Conservation (phyloP, 805 yeast species). For the Yamadazyma paraphyllophila region DNA sequence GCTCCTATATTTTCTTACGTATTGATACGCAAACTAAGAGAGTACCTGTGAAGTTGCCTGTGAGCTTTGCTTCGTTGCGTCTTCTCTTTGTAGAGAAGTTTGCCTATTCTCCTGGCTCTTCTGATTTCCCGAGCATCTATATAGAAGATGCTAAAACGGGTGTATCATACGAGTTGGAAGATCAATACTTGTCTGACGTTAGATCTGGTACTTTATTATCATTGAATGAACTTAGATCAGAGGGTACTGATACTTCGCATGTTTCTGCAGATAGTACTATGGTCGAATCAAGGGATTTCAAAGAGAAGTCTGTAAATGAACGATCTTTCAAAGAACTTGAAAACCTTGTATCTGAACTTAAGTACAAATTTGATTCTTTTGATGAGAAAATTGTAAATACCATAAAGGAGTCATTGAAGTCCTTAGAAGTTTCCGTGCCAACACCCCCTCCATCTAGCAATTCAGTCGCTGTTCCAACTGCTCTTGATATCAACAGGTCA, state of each 20-base stretch:
- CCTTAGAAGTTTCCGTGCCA: background rate
- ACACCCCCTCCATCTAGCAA: background rate
- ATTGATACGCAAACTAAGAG: slow-evolving; percentile 56
- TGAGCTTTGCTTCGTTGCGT: slow-evolving; percentile 54
- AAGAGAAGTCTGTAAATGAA: background rate
- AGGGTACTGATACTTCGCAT: background rate
- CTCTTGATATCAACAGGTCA: background rate
- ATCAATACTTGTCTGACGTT: slow-evolving; percentile 51
- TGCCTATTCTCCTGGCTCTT: slow-evolving; percentile 73
- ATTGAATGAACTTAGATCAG: slow-evolving; percentile 9
- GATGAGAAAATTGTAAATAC: slow-evolving; percentile 3
- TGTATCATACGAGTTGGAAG: slow-evolving; percentile 80
- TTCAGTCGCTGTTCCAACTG: background rate
- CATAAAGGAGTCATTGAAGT: slow-evolving; percentile 11
- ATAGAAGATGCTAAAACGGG: slow-evolving; percentile 59
- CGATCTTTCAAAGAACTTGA: slow-evolving; percentile 7
- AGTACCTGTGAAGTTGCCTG: slow-evolving; percentile 42
- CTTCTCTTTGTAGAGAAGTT: slow-evolving; percentile 82
- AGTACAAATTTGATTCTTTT: slow-evolving; percentile 8
- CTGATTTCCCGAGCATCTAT: slow-evolving; percentile 75
- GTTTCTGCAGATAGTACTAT: background rate
- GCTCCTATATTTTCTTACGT: slow-evolving; percentile 43
- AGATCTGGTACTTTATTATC: slow-evolving; percentile 54
- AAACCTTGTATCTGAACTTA: slow-evolving; percentile 5
- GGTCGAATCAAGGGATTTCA: background rate